These are phyloP conservation scores for Allium fistulosum DNA, from an alignment of 106 monocot species.

Conservation along the genomic window DNA sequence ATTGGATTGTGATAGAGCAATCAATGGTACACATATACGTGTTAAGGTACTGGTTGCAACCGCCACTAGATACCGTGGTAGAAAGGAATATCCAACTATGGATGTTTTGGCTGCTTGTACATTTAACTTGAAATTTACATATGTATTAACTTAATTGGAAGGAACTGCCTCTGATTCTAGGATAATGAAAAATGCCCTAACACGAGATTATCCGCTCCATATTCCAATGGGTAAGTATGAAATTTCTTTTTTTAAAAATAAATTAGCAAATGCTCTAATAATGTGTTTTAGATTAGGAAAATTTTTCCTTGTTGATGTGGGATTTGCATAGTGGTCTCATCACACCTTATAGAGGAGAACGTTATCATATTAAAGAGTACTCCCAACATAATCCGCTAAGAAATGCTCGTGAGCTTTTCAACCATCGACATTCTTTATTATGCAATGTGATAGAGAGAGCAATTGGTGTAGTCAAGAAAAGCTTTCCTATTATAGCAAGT, in stretches of 20 bases:
- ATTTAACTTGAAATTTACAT: neutral
- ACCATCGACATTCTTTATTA: neutral
- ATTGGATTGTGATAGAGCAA: neutral
- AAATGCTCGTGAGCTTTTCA: neutral
- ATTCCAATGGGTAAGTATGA: neutral
- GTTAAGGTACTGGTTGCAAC: neutral
- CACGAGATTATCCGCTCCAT: neutral
- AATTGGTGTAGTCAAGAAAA: neutral
- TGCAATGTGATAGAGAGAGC: neutral
- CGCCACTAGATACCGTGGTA: neutral
- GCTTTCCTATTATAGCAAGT: constrained; percentile 1
- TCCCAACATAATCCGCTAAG: neutral
- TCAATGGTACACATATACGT: neutral
- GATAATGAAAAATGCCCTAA: constrained; percentile 4
- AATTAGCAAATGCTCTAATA: neutral
- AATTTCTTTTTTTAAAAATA: neutral
- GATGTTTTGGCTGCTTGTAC: neutral
- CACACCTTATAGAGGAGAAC: neutral
- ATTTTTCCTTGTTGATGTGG: neutral
- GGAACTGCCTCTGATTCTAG: neutral
- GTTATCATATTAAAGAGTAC: neutral
- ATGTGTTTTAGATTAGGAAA: neutral
- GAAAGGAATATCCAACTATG: neutral
- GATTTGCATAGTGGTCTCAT: neutral
- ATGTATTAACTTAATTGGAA: neutral